Base-by-base conservation (phyloP, 768 basidiomycete species). In the Pluteus cervinus region DNA sequence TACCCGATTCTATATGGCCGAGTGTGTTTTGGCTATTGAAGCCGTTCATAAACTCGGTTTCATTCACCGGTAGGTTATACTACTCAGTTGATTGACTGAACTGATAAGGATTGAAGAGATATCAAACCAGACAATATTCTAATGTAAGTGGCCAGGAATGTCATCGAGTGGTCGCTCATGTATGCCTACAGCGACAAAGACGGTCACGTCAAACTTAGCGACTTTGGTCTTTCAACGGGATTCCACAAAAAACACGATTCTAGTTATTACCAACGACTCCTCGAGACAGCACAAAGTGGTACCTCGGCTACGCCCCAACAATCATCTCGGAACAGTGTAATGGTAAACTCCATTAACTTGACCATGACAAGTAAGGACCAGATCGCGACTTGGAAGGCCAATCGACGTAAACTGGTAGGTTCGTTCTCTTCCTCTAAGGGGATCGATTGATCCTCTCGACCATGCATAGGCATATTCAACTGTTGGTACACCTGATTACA, bases 371-470 rank as follows among this genome's bases (percentile, higher is more conserved):
- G 76, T 54, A 93, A 89, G 57, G 86, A 90, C 53, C 79, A 85
- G 53, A 97, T 98, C 44, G 90, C 90, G 24, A 98, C 96, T 0
- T 99, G 94, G 96, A 98, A 97, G 60, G 94, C 93, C 9, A 99
- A 98, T 60, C 76, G 96, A 33, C 73, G 96, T 51, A 98, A 97
- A 62, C 69, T 99, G 44, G 90, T 90, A 52, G 39, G 73, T 57
- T 7, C n/a, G 15, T 22, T 21, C 24, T 17, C 15, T 6, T 10
- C 26, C n/a, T 22, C 24, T 37, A 23, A 32, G 17, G 24, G 24
- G 11, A 12, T 40, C 18, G 17, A 28, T 23, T 21, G 33, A 12
- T 28, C 33, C 37, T 42, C 35, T 22, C 32, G 36, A 31, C 5
- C 31, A 25, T 36, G 31, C 41, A 14, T 42, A 92, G 89, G 94